phyloP scores from a whole-genome alignment of 1,139 yeast species.

The Diutina siamensis region DNA sequence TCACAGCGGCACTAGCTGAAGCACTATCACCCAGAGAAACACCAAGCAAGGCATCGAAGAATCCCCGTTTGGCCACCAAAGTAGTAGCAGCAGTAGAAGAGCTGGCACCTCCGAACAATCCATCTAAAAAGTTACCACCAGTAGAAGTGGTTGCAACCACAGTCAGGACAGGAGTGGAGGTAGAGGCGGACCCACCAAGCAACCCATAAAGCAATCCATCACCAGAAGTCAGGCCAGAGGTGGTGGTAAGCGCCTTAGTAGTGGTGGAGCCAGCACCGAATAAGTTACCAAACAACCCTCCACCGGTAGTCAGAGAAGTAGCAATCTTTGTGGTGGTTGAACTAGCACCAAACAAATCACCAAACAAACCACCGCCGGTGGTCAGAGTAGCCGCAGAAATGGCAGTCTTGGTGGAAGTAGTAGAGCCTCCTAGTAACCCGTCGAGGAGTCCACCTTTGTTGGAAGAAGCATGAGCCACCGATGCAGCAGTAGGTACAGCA shows the following conservation, averaged over 20 bases:
- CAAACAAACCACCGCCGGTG: not conserved
- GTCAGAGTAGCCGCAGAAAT: not conserved
- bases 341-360: not conserved
- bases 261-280: not conserved
- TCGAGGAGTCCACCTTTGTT: not conserved
- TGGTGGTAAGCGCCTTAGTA: not conserved
- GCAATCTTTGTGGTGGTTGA: not conserved
- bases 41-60: too few relatives aligned
- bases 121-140: not conserved
- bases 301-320: not conserved
- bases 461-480: not conserved
- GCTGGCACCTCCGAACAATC: not conserved
- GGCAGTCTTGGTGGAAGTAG: not conserved
- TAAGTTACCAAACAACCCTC: not conserved
- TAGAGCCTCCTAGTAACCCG: not conserved
- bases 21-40: not conserved
- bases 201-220: not conserved
- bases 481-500: not conserved
- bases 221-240: not conserved
- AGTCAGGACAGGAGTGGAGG: not conserved
- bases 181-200: not conserved
- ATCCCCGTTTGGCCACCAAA: too few relatives aligned
- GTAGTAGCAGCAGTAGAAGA: not conserved
- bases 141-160: not conserved
- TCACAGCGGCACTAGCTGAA: not conserved